Percentiles rank a stretch among this genome's conserved stretches.
Conservation (phyloP, 768 basidiomycete species). For the Boletus subcaerulescens region DNA sequence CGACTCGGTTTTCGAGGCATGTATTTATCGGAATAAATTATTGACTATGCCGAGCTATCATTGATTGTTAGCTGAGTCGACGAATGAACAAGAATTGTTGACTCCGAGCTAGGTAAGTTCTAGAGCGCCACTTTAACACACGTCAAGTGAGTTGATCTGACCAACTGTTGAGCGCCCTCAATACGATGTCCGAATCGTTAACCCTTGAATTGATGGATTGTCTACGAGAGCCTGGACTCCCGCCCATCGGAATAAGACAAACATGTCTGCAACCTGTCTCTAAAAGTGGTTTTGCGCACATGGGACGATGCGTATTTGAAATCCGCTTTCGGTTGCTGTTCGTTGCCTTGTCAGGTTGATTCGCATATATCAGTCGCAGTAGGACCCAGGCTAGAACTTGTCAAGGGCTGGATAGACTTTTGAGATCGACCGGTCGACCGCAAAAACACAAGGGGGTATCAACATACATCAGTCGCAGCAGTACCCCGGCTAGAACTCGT, state of each 20-base stretch:
- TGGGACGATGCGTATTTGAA: conserved; percentile 10
- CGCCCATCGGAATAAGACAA: neutral
- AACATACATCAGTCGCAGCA: neutral
- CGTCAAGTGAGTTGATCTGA: neutral
- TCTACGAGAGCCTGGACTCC: conserved; percentile 1
- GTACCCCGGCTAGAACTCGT: neutral
- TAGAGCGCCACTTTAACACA: neutral
- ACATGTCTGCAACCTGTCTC: neutral
- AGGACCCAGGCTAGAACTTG: neutral
- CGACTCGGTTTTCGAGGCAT: neutral
- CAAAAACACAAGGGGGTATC: too few species aligned
- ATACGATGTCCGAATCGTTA: neutral
- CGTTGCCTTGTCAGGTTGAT: neutral
- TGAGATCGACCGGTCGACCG: neutral
- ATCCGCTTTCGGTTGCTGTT: conserved; percentile 4
- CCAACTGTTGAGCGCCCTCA: conserved; percentile 7
- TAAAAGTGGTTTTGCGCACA: neutral
- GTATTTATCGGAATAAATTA: conserved; percentile 4
- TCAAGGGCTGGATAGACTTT: conserved; percentile 1
- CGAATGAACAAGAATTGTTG: neutral
- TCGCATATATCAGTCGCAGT: neutral
- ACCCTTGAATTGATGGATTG: conserved; percentile 10
- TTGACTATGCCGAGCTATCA: neutral
- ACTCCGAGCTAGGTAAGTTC: neutral
- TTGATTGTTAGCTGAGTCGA: neutral